Evolutionary conservation across 768 basidiomycete genomes (phyloP).

Genomic region (Boletales sp.): DNA sequence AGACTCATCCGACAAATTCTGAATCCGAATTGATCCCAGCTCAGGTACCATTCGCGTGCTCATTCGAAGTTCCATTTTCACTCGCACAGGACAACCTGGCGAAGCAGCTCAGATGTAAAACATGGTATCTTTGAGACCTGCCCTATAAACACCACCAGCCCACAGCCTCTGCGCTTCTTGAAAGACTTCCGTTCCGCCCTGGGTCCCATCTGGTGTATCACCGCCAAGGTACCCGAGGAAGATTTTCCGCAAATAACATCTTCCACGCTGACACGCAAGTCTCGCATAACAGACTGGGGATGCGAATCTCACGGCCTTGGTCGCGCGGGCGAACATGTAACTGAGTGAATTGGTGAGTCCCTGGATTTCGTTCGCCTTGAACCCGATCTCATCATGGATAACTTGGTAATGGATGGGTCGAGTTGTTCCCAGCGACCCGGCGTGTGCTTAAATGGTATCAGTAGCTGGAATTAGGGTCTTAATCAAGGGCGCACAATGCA

Average conservation of each 20-base stretch:
- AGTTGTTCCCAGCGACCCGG: background rate
- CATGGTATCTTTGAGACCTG: too few relatives aligned
- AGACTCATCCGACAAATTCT: too few relatives aligned
- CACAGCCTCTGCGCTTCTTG: background rate
- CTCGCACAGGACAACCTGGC: too few relatives aligned
- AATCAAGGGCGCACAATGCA: conserved; percentile 31
- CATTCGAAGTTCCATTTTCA: too few relatives aligned
- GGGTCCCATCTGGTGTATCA: background rate
- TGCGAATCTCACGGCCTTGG: background rate
- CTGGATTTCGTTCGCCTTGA: background rate
- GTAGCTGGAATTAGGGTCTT: background rate
- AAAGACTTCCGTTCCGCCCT: background rate
- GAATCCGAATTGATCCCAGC: too few relatives aligned
- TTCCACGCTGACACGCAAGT: background rate
- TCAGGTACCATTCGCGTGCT: too few relatives aligned
- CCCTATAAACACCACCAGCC: background rate
- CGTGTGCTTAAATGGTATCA: background rate
- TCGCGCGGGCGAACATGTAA: conserved; percentile 2
- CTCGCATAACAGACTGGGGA: background rate
- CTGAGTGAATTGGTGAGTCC: background rate
- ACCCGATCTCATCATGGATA: background rate
- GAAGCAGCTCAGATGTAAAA: background rate
- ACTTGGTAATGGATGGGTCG: conserved; percentile 1
- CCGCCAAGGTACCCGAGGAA: background rate
- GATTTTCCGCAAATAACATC: background rate